These are phyloP conservation scores for Suillus cothurnatus DNA, from an alignment of 768 basidiomycete genomes.

Conservation along the genomic window DNA sequence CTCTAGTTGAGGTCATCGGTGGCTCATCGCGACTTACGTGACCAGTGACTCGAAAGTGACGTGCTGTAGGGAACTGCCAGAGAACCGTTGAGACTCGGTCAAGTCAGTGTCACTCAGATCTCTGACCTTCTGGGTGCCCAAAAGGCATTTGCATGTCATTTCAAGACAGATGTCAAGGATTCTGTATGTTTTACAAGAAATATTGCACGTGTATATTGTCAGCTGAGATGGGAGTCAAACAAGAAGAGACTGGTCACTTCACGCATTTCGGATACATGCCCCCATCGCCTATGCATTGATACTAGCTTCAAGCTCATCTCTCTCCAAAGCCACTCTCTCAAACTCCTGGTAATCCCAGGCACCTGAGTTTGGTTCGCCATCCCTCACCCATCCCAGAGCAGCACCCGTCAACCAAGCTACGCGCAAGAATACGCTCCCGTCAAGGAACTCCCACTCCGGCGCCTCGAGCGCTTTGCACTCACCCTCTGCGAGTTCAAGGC, in stretches of 20 bases:
- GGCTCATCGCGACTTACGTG: not conserved
- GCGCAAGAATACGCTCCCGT: slow-evolving; percentile 67
- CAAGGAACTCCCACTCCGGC: slow-evolving; percentile 49
- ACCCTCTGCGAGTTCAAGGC: slow-evolving; percentile 11
- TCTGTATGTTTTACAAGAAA: not conserved
- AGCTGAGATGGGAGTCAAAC: not conserved
- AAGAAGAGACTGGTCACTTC: not conserved
- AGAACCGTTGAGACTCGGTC: too few relatives aligned
- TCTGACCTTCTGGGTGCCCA: not conserved
- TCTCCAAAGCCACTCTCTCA: slow-evolving; percentile 23
- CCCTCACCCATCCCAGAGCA: slow-evolving; percentile 42
- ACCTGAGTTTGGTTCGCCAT: slow-evolving; percentile 35
- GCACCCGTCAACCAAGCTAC: slow-evolving; percentile 54
- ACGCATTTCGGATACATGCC: not conserved
- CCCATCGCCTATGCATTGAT: not conserved
- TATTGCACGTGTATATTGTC: not conserved
- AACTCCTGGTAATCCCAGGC: slow-evolving; percentile 34
- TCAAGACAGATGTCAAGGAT: not conserved
- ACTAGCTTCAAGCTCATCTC: slow-evolving; percentile 21
- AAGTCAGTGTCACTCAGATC: too few relatives aligned
- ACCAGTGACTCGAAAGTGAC: not conserved
- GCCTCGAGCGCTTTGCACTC: slow-evolving; percentile 34
- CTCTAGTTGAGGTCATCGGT: not conserved
- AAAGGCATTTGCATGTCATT: not conserved
- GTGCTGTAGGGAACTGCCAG: not conserved